phyloP scores from a whole-genome alignment of 495 filamentous ascomycete genomes.

The Pseudoneurospora amorphoporcata region DNA sequence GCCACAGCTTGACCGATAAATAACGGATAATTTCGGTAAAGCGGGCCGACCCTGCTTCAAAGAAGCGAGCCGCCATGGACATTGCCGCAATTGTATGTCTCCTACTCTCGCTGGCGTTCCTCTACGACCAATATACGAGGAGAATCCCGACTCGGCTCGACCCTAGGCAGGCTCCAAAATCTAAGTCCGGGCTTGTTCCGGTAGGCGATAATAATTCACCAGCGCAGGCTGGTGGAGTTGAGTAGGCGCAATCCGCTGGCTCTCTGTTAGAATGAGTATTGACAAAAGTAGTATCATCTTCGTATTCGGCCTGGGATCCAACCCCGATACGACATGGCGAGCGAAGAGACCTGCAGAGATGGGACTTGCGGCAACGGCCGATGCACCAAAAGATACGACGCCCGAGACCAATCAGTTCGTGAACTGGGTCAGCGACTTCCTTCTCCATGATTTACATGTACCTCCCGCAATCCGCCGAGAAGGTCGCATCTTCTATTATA shows the following conservation, averaged over 20 bases:
- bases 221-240: background rate
- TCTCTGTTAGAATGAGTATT: background rate
- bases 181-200: background rate
- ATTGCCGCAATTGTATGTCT: background rate
- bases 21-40: background rate
- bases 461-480: too few relatives aligned
- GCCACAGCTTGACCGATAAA: background rate
- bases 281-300: slow-evolving; percentile 7
- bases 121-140: background rate
- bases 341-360: background rate
- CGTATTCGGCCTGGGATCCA: slow-evolving; percentile 11
- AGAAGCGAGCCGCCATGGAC: background rate
- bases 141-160: background rate
- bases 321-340: slow-evolving; percentile 12
- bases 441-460: background rate
- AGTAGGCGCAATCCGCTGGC: background rate
- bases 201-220: background rate
- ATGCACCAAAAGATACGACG: background rate
- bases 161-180: background rate
- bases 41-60: background rate
- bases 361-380: background rate
- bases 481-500: slow-evolving; percentile 13
- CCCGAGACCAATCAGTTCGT: background rate
- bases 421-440: slow-evolving; percentile 14
- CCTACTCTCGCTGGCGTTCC: background rate